Base-by-base conservation (phyloP, 768 basidiomycete genomes). In the Termitomyces sp. region DNA sequence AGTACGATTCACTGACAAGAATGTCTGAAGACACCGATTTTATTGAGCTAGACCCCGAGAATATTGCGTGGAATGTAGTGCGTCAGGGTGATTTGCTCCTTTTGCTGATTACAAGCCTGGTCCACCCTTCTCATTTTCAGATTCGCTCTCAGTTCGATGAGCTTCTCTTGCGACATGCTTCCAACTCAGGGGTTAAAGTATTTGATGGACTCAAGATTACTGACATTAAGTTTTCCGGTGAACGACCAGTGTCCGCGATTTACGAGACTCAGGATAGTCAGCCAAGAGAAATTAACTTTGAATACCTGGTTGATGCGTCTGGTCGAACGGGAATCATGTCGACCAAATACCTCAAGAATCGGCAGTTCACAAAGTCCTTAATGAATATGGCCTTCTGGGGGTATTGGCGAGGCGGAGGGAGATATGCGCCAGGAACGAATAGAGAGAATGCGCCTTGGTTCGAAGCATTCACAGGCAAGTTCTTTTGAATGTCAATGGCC, bases 361-460 rank as follows among this genome's bases (percentile, higher is more conserved):
- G 86, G 17, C 72, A 71, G 32, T 79, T 80, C 66, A 85, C 80
- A 35, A 71, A 77, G 42, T 74, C 75, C 2, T 65, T 88, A 46
- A 76, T 73, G 57, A 87, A 86, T 58, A 74, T 86, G 17, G 87
- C 87, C 1, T 69, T 78, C 19, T 89, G 87, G 86, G 85, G 83
- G 2, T 89, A 89, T 61, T 89, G 85, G 85, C 73, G 64, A 27
- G 81, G 76, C 2, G 72, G 75, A 8, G 72, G 71, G 2, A 73
- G 68, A 53, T 86, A 82, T 60, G 72, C 68, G 1, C 54, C 59
- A 19, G 76, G 75, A 12, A 77, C 77, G 0, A 50, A 57, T 16
- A 70, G 78, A 21, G 75, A 78, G 58, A 77, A 78, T 37, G 73
- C 82, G 1, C 75, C 79, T 14, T 78, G 74, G 73, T 77, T 83